Conservation (phyloP, 2,329 filamentous ascomycete species). For the Triangularia setosa region DNA sequence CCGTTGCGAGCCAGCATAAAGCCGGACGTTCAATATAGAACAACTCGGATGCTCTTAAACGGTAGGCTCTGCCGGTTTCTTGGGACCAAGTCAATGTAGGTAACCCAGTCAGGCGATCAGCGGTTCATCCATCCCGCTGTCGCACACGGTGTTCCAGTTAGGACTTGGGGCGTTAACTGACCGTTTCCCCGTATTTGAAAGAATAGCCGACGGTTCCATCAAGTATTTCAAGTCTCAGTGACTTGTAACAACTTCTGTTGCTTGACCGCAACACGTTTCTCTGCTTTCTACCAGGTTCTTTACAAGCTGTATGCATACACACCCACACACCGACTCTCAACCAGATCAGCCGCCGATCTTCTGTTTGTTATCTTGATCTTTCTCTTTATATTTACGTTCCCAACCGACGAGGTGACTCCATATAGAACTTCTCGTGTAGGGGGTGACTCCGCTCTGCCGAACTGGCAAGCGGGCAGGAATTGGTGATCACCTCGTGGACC, state of each 20-base stretch:
- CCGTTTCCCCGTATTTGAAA: background rate
- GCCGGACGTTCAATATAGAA: too few relatives aligned
- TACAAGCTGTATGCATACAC: background rate
- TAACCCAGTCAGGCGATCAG: background rate
- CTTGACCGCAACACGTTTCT: background rate
- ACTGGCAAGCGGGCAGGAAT: background rate
- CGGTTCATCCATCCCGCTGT: background rate
- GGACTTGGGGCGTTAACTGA: background rate
- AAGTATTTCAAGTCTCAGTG: background rate
- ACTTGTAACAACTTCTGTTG: background rate
- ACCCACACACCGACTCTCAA: background rate
- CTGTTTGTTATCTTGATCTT: background rate
- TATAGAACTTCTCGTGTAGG: background rate
- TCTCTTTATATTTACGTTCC: background rate
- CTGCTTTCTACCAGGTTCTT: background rate
- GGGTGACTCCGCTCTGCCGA: background rate
- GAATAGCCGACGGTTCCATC: background rate
- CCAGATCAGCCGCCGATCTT: background rate
- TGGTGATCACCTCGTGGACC: background rate
- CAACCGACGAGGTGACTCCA: background rate
- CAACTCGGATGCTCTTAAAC: background rate
- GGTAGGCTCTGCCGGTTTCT: background rate
- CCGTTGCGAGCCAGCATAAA: background rate
- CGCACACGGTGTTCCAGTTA: background rate
- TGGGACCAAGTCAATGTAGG: too few relatives aligned